A percentile compares a stretch with the other conserved stretches of the same genome.
Evolutionary conservation across 306 rosid species (phyloP).

Genomic region (Herpetospermum pedunculosum): DNA sequence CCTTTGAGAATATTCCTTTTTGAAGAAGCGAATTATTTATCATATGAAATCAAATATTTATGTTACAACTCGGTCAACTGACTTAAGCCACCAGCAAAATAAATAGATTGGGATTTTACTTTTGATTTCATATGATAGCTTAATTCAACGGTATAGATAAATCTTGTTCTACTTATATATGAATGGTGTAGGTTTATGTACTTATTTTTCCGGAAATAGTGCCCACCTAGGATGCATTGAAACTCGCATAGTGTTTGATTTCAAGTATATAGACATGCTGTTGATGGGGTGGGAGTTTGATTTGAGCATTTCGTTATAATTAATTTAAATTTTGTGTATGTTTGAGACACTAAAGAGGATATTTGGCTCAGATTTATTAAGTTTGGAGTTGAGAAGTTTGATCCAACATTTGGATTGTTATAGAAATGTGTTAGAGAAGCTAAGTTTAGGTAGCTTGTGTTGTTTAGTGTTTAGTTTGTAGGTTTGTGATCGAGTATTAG

Average conservation of each 20-base stretch:
- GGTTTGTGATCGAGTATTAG: background rate
- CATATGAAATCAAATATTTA: background rate
- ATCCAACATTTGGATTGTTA: background rate
- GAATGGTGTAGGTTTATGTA: background rate
- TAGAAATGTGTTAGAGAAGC: background rate
- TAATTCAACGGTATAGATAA: background rate
- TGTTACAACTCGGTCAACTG: background rate
- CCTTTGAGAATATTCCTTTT: background rate
- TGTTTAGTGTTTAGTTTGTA: background rate
- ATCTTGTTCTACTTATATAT: background rate
- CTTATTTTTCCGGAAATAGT: background rate
- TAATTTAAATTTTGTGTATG: background rate
- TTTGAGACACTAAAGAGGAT: background rate
- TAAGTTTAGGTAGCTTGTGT: background rate
- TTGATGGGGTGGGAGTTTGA: background rate
- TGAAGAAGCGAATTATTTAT: background rate
- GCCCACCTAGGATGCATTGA: background rate
- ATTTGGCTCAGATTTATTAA: background rate
- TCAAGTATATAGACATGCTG: background rate
- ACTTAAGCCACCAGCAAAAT: background rate
- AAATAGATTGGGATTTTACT: background rate
- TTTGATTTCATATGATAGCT: too few relatives aligned
- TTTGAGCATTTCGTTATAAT: background rate
- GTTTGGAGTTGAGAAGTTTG: background rate
- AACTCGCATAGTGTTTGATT: background rate